A percentile compares a stretch with the other conserved stretches of the same genome.
Evolutionary conservation across 148 eudicot species (phyloP).

Genomic region (Camellia japonica): DNA sequence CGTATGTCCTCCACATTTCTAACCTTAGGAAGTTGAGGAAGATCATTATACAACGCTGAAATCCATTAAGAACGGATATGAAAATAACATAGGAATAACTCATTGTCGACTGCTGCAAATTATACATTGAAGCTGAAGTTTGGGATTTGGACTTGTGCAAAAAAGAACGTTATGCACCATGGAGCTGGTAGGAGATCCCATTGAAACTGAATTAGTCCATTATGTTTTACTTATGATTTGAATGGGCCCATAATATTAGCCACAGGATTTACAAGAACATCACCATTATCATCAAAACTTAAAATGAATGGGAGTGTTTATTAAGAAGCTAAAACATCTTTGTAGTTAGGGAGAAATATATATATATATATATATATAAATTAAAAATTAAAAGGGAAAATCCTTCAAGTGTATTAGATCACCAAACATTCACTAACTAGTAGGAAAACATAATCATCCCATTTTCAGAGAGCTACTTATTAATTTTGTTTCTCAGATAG

Average conservation of each 20-base stretch:
- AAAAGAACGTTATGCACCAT: background rate
- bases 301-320: background rate
- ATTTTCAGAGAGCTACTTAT: too few species aligned
- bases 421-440: background rate
- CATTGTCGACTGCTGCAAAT: too few species aligned
- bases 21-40: too few species aligned
- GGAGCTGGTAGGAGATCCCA: too few species aligned
- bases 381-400: background rate
- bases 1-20: too few species aligned
- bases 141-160: background rate
- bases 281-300: background rate
- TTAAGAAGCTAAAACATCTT: background rate
- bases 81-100: too few species aligned
- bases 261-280: background rate
- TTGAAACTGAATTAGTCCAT: background rate
- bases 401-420: background rate
- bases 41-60: too few species aligned
- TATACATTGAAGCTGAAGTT: background rate
- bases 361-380: too few species aligned
- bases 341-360: background rate
- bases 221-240: too few species aligned
- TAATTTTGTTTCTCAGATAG: too few species aligned
- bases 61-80: too few species aligned
- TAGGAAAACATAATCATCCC: too few species aligned
- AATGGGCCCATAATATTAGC: background rate